These are phyloP conservation scores for Calcarisporium arbuscula DNA, from an alignment of 2,329 filamentous ascomycete species.

Conservation along the genomic window DNA sequence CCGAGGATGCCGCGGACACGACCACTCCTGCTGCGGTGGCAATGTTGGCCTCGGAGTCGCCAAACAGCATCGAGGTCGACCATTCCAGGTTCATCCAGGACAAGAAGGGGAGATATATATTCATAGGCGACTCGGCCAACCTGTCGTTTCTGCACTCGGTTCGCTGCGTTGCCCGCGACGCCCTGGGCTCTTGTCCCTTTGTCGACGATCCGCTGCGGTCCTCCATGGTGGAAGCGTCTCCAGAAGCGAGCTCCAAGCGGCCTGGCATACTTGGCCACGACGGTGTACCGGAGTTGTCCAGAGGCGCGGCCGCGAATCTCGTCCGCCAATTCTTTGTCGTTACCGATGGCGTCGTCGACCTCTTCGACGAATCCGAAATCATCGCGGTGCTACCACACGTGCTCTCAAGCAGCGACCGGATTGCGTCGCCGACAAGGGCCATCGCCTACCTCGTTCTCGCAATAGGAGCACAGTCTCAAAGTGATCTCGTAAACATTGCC, in stretches of 20 bases:
- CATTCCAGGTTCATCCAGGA: too few species aligned
- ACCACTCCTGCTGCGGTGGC: too few species aligned
- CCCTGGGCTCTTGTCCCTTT: conserved; percentile 17
- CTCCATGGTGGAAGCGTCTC: conserved; percentile 18
- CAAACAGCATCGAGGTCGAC: too few species aligned
- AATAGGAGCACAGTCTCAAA: conserved; percentile 18
- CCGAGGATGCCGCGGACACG: too few species aligned
- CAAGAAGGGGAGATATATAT: too few species aligned
- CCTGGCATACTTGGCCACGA: conserved; percentile 5
- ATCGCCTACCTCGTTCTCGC: conserved; percentile 16
- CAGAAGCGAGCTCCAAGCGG: conserved; percentile 14
- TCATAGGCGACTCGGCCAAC: conserved; percentile 18
- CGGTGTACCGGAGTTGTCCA: not conserved
- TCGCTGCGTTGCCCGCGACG: conserved; percentile 15
- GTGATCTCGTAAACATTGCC: conserved; percentile 18
- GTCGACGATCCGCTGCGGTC: conserved; percentile 21
- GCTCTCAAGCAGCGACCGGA: too few species aligned
- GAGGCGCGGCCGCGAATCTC: conserved; percentile 7
- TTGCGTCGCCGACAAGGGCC: too few species aligned
- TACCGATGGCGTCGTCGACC: too few species aligned
- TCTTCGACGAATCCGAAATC: too few species aligned
- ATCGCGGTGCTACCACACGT: too few species aligned
- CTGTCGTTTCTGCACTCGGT: conserved; percentile 20
- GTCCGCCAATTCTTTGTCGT: conserved; percentile 4
- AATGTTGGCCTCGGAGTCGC: too few species aligned